Base-by-base conservation (phyloP, 345 rosid species). In the Gossypium anomalum region DNA sequence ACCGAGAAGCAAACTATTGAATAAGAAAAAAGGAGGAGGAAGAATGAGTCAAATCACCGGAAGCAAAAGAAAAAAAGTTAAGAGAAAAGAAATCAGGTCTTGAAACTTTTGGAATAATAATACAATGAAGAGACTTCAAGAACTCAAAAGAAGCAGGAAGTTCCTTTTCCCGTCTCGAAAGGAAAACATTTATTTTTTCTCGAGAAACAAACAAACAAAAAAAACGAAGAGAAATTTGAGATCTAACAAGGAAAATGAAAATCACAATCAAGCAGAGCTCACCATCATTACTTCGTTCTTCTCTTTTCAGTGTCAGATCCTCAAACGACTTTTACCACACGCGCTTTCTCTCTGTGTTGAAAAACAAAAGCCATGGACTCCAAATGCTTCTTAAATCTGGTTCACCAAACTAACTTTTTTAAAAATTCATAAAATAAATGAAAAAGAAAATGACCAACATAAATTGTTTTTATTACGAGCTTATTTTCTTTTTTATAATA, bases 311-410 rank as follows among this genome's bases (percentile, higher is more conserved):
- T 64, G 67, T 72, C 76, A 51, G 44, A 69, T 7, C 38, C 67
- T 77, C 84, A 75, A 76, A 25, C 16, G 52, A 13, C 76, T 80
- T 76, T 68, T 19, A 7, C 75, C 34, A 44, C 77, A 57, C 81
- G 57, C 79, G 65, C 34, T 62, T 38, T 23, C 63, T 16, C 76
- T 27, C 71, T 74, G 58, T 41, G 2, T 47, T 11, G 59, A 29
- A 23, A 66, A 49, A 61, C 44, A 65, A 66, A 67, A 70, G 38
- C 29, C 77, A 69, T 77, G 81, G 80, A 77, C 80, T 63, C 76
- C 45, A 70, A 78, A 78, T 62, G 4, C 68, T 75, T 72, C 77
- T 85, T 77, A 83, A 83, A 85, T 83, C 78, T 71, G 51, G 27
- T 77, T 77, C 45, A 14, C 53, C 27, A 59, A 20, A 51, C 16